Base-by-base conservation (phyloP, 768 basidiomycete species). In the Leucosporidium creatinivorum region DNA sequence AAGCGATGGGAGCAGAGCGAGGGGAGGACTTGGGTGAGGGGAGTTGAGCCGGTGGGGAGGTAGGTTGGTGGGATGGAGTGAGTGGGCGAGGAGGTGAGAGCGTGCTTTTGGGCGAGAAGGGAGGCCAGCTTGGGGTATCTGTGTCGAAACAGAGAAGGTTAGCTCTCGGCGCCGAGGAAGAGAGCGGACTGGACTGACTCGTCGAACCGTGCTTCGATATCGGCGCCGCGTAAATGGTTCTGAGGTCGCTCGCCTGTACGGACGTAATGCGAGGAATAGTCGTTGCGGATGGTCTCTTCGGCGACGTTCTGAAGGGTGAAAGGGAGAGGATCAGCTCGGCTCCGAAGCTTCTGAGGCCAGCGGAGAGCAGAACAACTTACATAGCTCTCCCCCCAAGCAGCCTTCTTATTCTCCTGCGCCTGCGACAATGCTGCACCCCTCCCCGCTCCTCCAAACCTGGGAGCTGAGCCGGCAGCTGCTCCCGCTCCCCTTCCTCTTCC, bases 61-160 rank as follows among this genome's bases (percentile, higher is more conserved):
- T 7, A 91, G 78, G 62, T 72, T 36, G 72, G 71, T 23, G 71
- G 68, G 52, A 63, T 65, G 28, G 66, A 70, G 58, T 65, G 55
- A 12, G 66, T 83, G 81, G 10, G 85, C 82, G 28, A 93, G 83
- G 76, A 82, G 26, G 93, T 89, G 1, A 89, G 85, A 0, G 83
- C 82, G 75, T 90, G 87, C 78, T 99, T 98, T 59, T 96, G 81
- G 19, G 83, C 81, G 54, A 97, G 82, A 8, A 99, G 80, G 3
- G 89, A 85, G 74, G 88, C 88, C 73, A 94, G 90, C 73, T 96
- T 94, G 3, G 96, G 94, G 77, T 98, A 97, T 79, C 94, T 97
- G 67, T n/a, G 17, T 15, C 21, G 23, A 4, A 47, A 52, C 33
- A 31, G 39, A 51, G 28, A 13, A 25, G 30, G 23, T 68, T 21